Percentiles rank a stretch among this genome's conserved stretches.
phyloP scores from a whole-genome alignment of 2,329 filamentous ascomycete genomes.

The Decorospora gaudefroyi region DNA sequence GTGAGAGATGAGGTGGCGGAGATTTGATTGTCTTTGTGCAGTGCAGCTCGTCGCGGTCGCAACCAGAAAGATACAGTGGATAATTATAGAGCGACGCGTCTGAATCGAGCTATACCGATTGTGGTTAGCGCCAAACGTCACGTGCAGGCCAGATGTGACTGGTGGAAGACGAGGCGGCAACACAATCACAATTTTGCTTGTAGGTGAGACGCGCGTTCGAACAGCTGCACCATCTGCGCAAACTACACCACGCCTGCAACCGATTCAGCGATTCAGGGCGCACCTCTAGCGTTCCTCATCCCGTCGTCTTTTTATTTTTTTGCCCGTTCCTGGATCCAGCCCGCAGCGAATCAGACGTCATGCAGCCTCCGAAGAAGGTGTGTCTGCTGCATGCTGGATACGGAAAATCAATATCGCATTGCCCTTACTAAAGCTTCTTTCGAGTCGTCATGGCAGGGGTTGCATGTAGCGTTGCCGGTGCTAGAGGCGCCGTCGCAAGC shows the following conservation, averaged over 20 bases:
- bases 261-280: conserved; percentile 11
- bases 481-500: conserved; percentile 19
- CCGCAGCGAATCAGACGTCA: conserved; percentile 12
- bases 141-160: too few relatives aligned
- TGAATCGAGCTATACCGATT: too few relatives aligned
- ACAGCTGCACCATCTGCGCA: too few relatives aligned
- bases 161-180: too few relatives aligned
- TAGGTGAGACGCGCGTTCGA: too few relatives aligned
- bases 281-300: conserved; percentile 1
- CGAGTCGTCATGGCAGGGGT: conserved; percentile 18
- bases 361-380: conserved; percentile 3
- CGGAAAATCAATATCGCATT: conserved; percentile 18
- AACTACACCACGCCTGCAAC: conserved; percentile 6
- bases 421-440: conserved; percentile 10
- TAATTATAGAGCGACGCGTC: conserved; percentile 25
- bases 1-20: not conserved
- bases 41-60: conserved; percentile 18
- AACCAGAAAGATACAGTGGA: conserved; percentile 22
- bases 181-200: too few relatives aligned
- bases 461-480: conserved; percentile 31
- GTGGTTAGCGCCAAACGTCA: too few relatives aligned
- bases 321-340: conserved; percentile 15
- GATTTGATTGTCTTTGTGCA: conserved; percentile 2
- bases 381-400: conserved; percentile 6
- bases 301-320: conserved; percentile 7